These are phyloP conservation scores for Laburnicola sp. DNA, from an alignment of 2,329 filamentous ascomycete species.

Conservation along the genomic window DNA sequence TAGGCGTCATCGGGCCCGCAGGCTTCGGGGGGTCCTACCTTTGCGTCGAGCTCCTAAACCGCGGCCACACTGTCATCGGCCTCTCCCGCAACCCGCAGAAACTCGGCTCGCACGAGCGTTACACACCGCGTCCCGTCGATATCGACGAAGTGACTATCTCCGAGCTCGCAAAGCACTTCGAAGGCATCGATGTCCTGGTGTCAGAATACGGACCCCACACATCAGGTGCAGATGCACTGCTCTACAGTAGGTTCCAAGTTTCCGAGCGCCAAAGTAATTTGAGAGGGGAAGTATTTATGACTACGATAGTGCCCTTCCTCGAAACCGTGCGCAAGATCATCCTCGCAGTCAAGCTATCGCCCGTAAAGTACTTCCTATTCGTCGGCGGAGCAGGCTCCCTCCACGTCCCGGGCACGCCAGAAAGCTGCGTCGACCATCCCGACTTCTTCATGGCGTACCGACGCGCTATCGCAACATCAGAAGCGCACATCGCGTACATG, in stretches of 20 bases:
- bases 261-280: background rate
- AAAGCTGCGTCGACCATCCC: slow-evolving; percentile 35
- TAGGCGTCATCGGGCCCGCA: slow-evolving; percentile 41
- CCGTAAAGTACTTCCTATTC: slow-evolving; percentile 39
- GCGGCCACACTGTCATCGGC: slow-evolving; percentile 40
- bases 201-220: slow-evolving; percentile 42
- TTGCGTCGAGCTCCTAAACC: slow-evolving; percentile 37
- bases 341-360: slow-evolving; percentile 33
- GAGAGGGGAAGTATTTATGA: background rate
- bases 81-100: slow-evolving; percentile 40
- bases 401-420: slow-evolving; percentile 27
- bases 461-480: slow-evolving; percentile 39
- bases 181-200: slow-evolving; percentile 37
- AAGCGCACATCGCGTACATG: slow-evolving; percentile 42
- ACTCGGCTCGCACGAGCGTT: slow-evolving; percentile 35
- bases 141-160: slow-evolving; percentile 28
- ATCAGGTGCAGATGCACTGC: slow-evolving; percentile 27
- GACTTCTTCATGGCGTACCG: slow-evolving; percentile 43
- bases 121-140: slow-evolving; percentile 33
- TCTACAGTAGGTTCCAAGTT: slow-evolving; percentile 32
- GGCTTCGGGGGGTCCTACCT: slow-evolving; percentile 43
- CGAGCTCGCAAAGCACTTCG: slow-evolving; percentile 31
- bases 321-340: slow-evolving; percentile 41
- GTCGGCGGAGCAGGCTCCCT: slow-evolving; percentile 42
- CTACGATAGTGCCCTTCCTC: slow-evolving; percentile 35